These are phyloP conservation scores for Chlorella sp. DNA, from an alignment of 139 green algal genomes.

Conservation along the genomic window DNA sequence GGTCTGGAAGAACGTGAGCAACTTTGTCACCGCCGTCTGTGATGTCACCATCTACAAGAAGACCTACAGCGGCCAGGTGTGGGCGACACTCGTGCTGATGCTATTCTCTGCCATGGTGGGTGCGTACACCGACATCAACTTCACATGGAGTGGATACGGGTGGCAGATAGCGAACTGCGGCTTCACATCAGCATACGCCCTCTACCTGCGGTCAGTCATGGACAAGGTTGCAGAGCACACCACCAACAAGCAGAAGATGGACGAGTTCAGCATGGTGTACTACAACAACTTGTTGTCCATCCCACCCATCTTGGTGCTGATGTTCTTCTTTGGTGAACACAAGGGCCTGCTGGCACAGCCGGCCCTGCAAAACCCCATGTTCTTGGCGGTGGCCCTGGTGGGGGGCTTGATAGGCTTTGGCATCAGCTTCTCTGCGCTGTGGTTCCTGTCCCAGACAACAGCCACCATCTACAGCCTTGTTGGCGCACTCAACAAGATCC, in stretches of 20 bases:
- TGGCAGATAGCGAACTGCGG: conserved; percentile 82
- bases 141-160: conserved; percentile 51
- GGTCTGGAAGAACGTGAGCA: conserved; percentile 88
- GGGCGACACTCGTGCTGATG: conserved; percentile 74
- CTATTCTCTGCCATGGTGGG: conserved; percentile 70
- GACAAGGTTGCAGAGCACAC: conserved; percentile 61
- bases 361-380: conserved; percentile 32
- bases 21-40: conserved; percentile 75
- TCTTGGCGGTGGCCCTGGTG: conserved; percentile 22
- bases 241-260: conserved; percentile 52
- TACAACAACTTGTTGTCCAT: conserved; percentile 88
- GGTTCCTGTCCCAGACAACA: conserved; percentile 86
- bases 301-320: conserved; percentile 58
- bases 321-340: conserved; percentile 54
- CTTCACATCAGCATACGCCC: conserved; percentile 74
- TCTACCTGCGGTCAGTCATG: conserved; percentile 83
- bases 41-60: conserved; percentile 74
- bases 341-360: conserved; percentile 21
- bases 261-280: conserved; percentile 57
- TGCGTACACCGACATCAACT: conserved; percentile 74
- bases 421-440: conserved; percentile 80
- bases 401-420: conserved; percentile 42
- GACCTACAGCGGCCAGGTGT: conserved; percentile 44
- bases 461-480: conserved; percentile 88
- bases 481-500: conserved; percentile 90